These are phyloP conservation scores for Lentinula edodes DNA, from an alignment of 768 basidiomycete species.

Conservation along the genomic window DNA sequence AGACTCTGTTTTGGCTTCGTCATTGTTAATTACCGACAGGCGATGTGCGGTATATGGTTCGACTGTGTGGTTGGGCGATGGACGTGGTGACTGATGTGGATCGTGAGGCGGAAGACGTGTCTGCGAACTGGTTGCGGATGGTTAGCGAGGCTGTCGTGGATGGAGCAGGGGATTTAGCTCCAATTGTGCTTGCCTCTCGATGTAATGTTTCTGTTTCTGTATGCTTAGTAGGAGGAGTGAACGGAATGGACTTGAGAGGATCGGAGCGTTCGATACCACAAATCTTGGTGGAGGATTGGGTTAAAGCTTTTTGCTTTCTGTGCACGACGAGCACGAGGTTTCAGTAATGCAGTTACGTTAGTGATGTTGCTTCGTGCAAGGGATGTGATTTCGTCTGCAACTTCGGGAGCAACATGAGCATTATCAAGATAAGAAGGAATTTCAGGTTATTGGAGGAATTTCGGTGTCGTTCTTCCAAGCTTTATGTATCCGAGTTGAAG, in stretches of 20 bases:
- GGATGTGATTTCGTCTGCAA: background rate
- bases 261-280: background rate
- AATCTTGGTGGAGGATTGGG: background rate
- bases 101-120: background rate
- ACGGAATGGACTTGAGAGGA: too few species aligned
- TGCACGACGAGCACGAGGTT: background rate
- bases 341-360: background rate
- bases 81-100: background rate
- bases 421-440: background rate
- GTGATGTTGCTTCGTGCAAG: background rate
- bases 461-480: background rate
- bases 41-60: background rate
- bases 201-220: too few species aligned
- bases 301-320: background rate
- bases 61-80: background rate
- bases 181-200: too few species aligned
- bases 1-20: background rate
- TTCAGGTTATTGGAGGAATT: too few species aligned
- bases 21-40: background rate
- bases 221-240: too few species aligned
- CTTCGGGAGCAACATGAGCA: too few species aligned
- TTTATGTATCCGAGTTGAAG: background rate
- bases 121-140: background rate
- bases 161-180: background rate
- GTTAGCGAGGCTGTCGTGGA: background rate